These are phyloP conservation scores for Coelastrella sp. DNA, from an alignment of 139 green algal genomes.

Conservation along the genomic window DNA sequence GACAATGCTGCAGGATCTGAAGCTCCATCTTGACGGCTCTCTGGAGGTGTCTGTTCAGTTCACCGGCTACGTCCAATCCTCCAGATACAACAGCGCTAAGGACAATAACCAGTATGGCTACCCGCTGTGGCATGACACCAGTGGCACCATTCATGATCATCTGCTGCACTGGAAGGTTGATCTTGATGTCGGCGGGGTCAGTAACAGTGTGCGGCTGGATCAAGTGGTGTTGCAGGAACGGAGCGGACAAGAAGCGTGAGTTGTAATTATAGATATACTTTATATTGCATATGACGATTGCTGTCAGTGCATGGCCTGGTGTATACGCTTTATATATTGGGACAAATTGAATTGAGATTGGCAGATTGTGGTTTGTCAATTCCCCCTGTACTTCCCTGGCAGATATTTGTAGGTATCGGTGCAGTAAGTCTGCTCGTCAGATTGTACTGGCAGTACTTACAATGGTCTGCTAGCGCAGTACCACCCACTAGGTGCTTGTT, in stretches of 20 bases:
- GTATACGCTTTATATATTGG: too few relatives aligned
- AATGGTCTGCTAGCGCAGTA: too few relatives aligned
- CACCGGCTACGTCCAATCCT: constrained; percentile 36
- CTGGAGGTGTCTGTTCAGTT: constrained; percentile 40
- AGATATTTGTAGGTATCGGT: too few relatives aligned
- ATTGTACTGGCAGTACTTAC: too few relatives aligned
- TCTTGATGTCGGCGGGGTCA: constrained; percentile 1
- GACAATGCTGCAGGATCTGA: constrained; percentile 6
- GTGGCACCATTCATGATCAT: constrained; percentile 47
- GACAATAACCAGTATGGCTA: constrained; percentile 18
- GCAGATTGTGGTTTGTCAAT: too few relatives aligned
- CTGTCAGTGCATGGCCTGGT: too few relatives aligned
- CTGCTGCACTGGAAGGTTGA: constrained; percentile 45
- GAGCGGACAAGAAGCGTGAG: background rate
- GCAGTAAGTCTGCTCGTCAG: too few relatives aligned
- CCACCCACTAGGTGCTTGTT: too few relatives aligned
- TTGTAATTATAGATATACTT: background rate
- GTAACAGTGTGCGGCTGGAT: constrained; percentile 30
- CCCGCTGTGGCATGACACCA: constrained; percentile 2
- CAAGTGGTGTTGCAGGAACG: constrained; percentile 23
- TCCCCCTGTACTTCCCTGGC: too few relatives aligned
- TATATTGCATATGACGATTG: background rate
- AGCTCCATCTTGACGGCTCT: constrained; percentile 37
- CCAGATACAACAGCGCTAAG: background rate
- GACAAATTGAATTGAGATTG: too few relatives aligned